Evolutionary conservation across 306 rosid species (phyloP), one percentile per base, ranked within the genome.

Genomic region (Citrullus mucosospermus): DNA sequence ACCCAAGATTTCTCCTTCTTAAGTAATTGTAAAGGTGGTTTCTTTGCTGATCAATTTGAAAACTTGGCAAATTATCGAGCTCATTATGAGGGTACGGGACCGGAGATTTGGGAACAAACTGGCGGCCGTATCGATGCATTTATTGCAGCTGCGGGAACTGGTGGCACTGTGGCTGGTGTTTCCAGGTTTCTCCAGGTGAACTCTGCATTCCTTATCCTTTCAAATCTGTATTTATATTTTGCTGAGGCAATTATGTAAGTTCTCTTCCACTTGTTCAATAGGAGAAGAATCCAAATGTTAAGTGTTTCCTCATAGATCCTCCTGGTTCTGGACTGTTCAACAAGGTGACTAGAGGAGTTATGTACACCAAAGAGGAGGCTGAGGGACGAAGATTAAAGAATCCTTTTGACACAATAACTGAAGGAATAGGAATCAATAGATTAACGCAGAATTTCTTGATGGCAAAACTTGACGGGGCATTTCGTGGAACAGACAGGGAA

Each of bases 11-110:
- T 86, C 0, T 56, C 57, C 59, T 81, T 83, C 65, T 65, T 90
- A 28, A 44, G 25, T 54, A 84, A 85, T 79, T 89, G 89, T 80
- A 86, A 83, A 80, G 96, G 97, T 9, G 99, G 97, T 17, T 92
- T 82, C 84, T 95, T 95, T 83, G 99, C 99, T 16, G 96, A 95
- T 79, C 99, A 95, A 82, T 95, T 92, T 78, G 97, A 95, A 80
- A 95, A 95, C 82, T 74, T 92, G 58, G 97, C 97, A 11, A 95
- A 95, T 90, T 89, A 87, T 48, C 86, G 89, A 81, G 97, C 97
- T 2, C 97, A 91, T 85, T 88, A 87, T 53, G 89, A 91, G 82
- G 91, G 92, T 80, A 95, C 97, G 3, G 98, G 98, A 55, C 97
- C 97, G 76, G 97, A 95, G 88, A 92, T 92, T 76, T 95, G 96